These are phyloP conservation scores for Stygiomarasmius scandens DNA, from an alignment of 1,284 basidiomycete genomes.

Conservation along the genomic window DNA sequence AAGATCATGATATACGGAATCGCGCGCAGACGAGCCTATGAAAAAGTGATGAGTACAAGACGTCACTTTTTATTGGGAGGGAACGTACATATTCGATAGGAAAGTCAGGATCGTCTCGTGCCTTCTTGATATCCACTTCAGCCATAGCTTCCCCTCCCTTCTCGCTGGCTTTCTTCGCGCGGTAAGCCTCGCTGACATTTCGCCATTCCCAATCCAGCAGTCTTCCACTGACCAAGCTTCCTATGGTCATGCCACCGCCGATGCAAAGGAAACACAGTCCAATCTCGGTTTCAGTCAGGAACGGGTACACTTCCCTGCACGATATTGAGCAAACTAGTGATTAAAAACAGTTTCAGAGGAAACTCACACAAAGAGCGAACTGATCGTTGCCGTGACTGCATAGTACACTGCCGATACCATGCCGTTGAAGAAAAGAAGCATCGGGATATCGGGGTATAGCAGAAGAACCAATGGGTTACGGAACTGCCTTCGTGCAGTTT, in stretches of 20 bases:
- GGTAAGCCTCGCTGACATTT: constrained; percentile 33
- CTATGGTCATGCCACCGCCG: constrained; percentile 48
- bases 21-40: constrained; percentile 48
- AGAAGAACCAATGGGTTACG: constrained; percentile 65
- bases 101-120: constrained; percentile 42
- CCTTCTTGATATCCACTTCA: constrained; percentile 5
- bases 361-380: constrained; percentile 55
- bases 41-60: neutral
- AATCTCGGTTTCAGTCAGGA: constrained; percentile 60
- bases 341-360: neutral
- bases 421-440: constrained; percentile 63
- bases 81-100: constrained; percentile 52
- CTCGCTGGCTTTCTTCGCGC: constrained; percentile 13
- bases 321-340: neutral
- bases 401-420: constrained; percentile 65
- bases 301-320: constrained; percentile 50
- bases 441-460: constrained; percentile 56
- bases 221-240: constrained; percentile 50
- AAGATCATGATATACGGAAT: constrained; percentile 46
- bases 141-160: neutral
- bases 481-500: constrained; percentile 38
- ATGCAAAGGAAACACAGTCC: constrained; percentile 72
- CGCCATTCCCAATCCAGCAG: constrained; percentile 63
- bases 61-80: neutral
- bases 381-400: constrained; percentile 65